A percentile compares a stretch with the other conserved stretches of the same genome.
Evolutionary conservation across 805 yeast species (phyloP).

Genomic region (Wickerhamomyces pijperi): DNA sequence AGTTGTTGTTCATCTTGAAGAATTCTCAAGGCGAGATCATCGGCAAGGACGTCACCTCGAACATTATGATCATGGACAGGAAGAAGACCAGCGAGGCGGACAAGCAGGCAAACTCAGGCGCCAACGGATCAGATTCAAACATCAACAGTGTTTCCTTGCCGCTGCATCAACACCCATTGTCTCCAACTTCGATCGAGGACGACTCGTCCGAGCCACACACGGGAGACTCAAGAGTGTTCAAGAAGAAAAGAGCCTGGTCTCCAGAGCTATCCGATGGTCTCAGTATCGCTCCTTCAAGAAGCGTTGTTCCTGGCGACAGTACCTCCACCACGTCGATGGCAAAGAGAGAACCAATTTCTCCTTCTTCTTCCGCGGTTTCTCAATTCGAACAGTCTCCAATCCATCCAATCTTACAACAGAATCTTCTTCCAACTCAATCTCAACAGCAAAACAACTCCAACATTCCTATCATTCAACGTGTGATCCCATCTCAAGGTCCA

Average conservation of each 20-base stretch:
- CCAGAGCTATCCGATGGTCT: constrained; percentile 24
- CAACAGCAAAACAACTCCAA: constrained; percentile 2
- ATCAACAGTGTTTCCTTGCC: constrained; percentile 12
- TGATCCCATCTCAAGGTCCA: constrained; percentile 94
- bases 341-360: constrained; percentile 31
- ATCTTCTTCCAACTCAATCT: constrained; percentile 1
- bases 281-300: constrained; percentile 24
- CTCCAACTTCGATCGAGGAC: constrained; percentile 54
- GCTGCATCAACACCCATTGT: constrained; percentile 26
- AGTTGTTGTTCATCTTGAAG: constrained; percentile 54
- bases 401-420: constrained; percentile 1
- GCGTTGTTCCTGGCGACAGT: constrained; percentile 9
- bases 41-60: constrained; percentile 59
- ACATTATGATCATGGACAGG: constrained; percentile 89
- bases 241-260: constrained; percentile 34
- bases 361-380: constrained; percentile 14
- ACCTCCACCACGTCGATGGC: constrained; percentile 22
- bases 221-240: constrained; percentile 27
- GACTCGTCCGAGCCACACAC: constrained; percentile 43
- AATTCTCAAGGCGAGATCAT: constrained; percentile 51
- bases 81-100: constrained; percentile 34
- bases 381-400: constrained; percentile 3
- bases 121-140: constrained; percentile 5
- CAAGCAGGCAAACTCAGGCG: background rate
- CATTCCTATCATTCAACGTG: constrained; percentile 47